These are phyloP conservation scores for Trametes sp. DNA, from an alignment of 1,284 basidiomycete species.

Conservation along the genomic window DNA sequence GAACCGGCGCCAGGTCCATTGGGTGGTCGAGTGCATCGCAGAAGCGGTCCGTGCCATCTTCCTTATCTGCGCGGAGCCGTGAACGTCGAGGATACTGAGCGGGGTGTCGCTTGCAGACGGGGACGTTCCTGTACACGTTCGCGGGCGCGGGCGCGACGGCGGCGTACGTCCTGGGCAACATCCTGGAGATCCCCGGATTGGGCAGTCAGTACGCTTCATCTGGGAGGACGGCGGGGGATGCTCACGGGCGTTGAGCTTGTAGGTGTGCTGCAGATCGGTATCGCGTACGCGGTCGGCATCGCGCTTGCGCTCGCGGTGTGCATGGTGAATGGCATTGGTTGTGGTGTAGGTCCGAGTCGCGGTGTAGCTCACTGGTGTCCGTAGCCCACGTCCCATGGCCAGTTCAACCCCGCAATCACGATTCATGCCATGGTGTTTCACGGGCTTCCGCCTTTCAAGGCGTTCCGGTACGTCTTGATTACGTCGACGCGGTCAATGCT, in stretches of 20 bases:
- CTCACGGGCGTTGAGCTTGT: neutral
- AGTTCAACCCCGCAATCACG: conserved; percentile 71
- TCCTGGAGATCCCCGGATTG: conserved; percentile 49
- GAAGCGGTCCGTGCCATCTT: conserved; percentile 54
- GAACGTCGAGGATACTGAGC: neutral
- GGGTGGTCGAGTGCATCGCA: conserved; percentile 64
- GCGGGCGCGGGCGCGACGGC: conserved; percentile 67
- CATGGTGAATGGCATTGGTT: conserved; percentile 19
- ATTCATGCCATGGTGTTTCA: conserved; percentile 60
- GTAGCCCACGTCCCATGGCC: conserved; percentile 66
- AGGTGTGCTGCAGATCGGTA: conserved; percentile 69
- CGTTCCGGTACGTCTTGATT: conserved; percentile 47
- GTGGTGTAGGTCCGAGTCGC: neutral
- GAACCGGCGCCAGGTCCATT: conserved; percentile 53
- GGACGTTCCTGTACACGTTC: conserved; percentile 62
- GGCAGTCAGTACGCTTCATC: conserved; percentile 54
- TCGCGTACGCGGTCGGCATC: conserved; percentile 71
- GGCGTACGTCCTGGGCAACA: conserved; percentile 59
- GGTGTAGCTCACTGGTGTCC: neutral
- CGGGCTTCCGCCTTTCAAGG: conserved; percentile 64
- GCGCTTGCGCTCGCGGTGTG: conserved; percentile 58
- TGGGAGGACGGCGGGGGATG: neutral
- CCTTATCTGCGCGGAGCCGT: neutral
- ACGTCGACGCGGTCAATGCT: neutral
- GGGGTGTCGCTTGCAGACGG: conserved; percentile 36